A percentile compares a stretch with the other conserved stretches of the same genome.
Conservation (phyloP, 164 flowering plant genomes). For the Stephania japonica region DNA sequence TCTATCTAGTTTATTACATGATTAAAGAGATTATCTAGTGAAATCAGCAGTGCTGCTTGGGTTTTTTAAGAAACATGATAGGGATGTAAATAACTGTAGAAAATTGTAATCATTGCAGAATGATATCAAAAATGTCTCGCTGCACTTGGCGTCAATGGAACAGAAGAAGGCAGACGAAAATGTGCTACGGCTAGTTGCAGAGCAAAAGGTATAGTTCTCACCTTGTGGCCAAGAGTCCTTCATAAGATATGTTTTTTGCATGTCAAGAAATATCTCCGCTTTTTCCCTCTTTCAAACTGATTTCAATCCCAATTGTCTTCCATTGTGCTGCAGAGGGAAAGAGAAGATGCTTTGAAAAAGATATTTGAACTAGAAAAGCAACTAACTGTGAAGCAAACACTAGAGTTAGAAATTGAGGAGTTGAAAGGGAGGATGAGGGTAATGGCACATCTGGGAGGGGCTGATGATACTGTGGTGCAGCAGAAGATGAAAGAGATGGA, state of each 20-base stretch:
- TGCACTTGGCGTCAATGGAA: constrained; percentile 50
- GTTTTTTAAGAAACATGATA: constrained; percentile 2
- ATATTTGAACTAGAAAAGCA: constrained; percentile 48
- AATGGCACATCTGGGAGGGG: constrained; percentile 55
- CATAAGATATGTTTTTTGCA: constrained; percentile 33
- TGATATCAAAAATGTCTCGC: constrained; percentile 26
- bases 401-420: constrained; percentile 68
- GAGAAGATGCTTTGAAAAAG: constrained; percentile 44
- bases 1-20: neutral
- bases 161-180: constrained; percentile 63
- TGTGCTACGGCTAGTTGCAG: constrained; percentile 49
- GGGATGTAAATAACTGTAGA: neutral
- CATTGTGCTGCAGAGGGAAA: constrained; percentile 44
- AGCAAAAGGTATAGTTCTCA: constrained; percentile 48
- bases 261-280: neutral
- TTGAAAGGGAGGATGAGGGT: constrained; percentile 52
- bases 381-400: constrained; percentile 61
- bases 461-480: constrained; percentile 38
- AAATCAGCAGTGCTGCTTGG: neutral
- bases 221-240: constrained; percentile 7
- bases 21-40: neutral
- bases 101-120: constrained; percentile 33
- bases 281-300: constrained; percentile 15
- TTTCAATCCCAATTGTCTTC: constrained; percentile 3
- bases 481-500: constrained; percentile 35